Percentiles rank a stretch among this genome's conserved stretches.
phyloP scores from a whole-genome alignment of 2,329 filamentous ascomycete species.

The Penicillium sp. region DNA sequence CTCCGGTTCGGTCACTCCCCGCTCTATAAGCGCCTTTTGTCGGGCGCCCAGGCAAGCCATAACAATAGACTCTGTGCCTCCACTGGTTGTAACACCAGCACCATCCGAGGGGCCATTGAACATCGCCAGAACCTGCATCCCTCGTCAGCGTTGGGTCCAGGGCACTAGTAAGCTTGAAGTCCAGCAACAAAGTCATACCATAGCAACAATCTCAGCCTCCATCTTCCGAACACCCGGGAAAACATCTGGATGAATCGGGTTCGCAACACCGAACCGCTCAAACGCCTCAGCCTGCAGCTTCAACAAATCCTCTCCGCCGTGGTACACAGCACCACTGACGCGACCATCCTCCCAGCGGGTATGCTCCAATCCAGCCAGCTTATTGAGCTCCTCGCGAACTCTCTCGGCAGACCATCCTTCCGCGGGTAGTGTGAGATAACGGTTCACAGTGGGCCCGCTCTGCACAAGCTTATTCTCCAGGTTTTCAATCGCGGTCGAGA shows the following conservation, averaged over 20 bases:
- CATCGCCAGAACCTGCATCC: constrained; percentile 62
- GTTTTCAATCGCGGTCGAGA: constrained; percentile 76
- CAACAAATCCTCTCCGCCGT: constrained; percentile 80
- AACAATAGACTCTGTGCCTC: constrained; percentile 93
- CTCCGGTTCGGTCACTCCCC: constrained; percentile 87
- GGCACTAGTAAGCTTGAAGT: neutral
- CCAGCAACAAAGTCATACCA: constrained; percentile 60
- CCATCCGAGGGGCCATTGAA: constrained; percentile 87
- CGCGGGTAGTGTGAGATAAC: constrained; percentile 75
- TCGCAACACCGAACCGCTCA: constrained; percentile 89
- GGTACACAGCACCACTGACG: constrained; percentile 94
- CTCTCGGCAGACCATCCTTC: constrained; percentile 80
- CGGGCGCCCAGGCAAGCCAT: constrained; percentile 92
- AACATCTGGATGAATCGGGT: constrained; percentile 96
- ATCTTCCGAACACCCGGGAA: constrained; percentile 98
- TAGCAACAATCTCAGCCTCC: constrained; percentile 96
- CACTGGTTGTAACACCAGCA: constrained; percentile 86
- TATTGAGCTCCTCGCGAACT: constrained; percentile 75
- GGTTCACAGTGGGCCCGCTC: constrained; percentile 66
- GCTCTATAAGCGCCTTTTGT: constrained; percentile 83
- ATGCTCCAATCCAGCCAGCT: constrained; percentile 83
- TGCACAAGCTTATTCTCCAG: constrained; percentile 83
- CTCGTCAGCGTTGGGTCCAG: neutral
- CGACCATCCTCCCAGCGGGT: constrained; percentile 95
- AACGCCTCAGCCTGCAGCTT: constrained; percentile 90